phyloP scores from a whole-genome alignment of 257 asterid genomes.

The Mentha longifolia region DNA sequence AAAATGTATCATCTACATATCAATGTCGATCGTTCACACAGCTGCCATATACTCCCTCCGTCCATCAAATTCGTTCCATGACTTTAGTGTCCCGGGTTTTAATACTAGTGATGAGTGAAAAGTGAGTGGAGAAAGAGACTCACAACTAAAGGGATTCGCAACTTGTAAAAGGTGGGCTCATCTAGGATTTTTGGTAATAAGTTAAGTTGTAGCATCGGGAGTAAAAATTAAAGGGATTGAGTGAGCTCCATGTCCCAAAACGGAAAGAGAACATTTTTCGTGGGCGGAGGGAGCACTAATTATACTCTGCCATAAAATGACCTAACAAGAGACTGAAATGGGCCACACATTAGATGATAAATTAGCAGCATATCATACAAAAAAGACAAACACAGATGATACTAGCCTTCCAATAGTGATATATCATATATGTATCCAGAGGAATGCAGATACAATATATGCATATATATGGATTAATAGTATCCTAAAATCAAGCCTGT shows the following conservation, averaged over 20 bases:
- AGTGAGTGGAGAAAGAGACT: no score
- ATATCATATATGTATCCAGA: not conserved
- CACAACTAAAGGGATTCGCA: no score
- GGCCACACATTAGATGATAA: constrained; percentile 7
- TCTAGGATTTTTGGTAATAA: no score
- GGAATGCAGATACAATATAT: not conserved
- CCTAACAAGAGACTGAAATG: constrained; percentile 16
- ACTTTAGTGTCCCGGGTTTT: no score
- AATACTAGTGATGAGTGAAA: no score
- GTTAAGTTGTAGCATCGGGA: no score
- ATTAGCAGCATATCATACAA: constrained; percentile 14
- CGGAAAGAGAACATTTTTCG: no score
- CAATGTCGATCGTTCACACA: not conserved
- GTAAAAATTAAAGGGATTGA: no score
- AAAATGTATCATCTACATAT: constrained; percentile 11
- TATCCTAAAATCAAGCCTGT: not conserved
- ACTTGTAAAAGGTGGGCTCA: no score
- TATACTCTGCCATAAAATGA: constrained; percentile 24
- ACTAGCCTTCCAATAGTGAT: constrained; percentile 14
- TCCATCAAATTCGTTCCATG: no score
- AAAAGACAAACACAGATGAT: not conserved
- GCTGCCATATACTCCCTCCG: no score
- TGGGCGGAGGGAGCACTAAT: not conserved
- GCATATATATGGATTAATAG: not conserved
- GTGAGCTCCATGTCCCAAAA: no score